Conservation (phyloP, 192 early-diverging fungal genomes). For the Mortierella claussenii region DNA sequence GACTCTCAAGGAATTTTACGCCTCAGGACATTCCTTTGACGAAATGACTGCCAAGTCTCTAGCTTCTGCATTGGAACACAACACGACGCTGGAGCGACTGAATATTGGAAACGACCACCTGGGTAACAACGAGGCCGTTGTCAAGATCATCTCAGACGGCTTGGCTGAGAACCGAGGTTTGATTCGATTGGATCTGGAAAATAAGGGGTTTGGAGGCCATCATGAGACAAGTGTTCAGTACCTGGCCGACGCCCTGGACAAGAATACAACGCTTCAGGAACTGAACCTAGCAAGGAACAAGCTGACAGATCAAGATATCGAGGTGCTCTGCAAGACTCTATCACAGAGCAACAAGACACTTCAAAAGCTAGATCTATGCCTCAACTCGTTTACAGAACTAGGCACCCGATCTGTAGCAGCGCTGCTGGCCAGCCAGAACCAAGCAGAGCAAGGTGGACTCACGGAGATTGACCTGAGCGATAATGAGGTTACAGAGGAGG, state of each 20-base stretch:
- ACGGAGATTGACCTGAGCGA: slow-evolving; percentile 60
- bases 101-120: slow-evolving; percentile 56
- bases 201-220: slow-evolving; percentile 56
- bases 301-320: slow-evolving; percentile 52
- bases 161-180: slow-evolving; percentile 58
- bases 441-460: slow-evolving; percentile 2
- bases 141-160: slow-evolving; percentile 53
- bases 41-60: slow-evolving; percentile 39
- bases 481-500: slow-evolving; percentile 56
- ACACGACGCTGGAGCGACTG: slow-evolving; percentile 54
- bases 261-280: slow-evolving; percentile 38
- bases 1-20: slow-evolving; percentile 60
- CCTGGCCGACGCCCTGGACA: slow-evolving; percentile 22
- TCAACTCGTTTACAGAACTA: slow-evolving; percentile 46
- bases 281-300: slow-evolving; percentile 59
- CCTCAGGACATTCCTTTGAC: slow-evolving; percentile 62
- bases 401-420: slow-evolving; percentile 47
- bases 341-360: slow-evolving; percentile 12
- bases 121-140: slow-evolving; percentile 29
- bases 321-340: slow-evolving; percentile 25
- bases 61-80: slow-evolving; percentile 49
- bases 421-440: slow-evolving; percentile 10
- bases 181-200: slow-evolving; percentile 61
- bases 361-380: slow-evolving; percentile 49
- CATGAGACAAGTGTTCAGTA: slow-evolving; percentile 7